Conservation (phyloP, 257 asterid genomes). For the Thymus quinquecostatus region DNA sequence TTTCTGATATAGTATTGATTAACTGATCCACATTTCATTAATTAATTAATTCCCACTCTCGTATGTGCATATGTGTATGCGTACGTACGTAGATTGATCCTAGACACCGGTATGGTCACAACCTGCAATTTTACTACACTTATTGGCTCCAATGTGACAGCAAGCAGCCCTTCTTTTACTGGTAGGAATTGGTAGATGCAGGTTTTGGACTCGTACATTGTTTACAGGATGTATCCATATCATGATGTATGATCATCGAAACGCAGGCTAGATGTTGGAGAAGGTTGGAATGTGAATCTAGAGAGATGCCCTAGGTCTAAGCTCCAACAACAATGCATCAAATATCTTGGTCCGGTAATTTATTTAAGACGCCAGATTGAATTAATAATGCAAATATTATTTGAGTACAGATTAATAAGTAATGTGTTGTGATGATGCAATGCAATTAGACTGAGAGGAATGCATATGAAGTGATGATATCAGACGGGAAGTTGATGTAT, state of each 20-base stretch:
- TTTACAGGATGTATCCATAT: no score
- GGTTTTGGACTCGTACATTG: no score
- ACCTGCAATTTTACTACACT: conserved; percentile 71
- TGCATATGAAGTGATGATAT: conserved; percentile 62
- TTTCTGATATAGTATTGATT: no score
- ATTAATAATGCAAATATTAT: no score
- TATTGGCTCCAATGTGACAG: conserved; percentile 83
- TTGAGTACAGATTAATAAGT: no score
- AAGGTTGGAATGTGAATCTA: conserved; percentile 75
- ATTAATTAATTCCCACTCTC: no score
- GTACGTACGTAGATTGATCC: conserved; percentile 65
- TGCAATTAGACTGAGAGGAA: conserved; percentile 71
- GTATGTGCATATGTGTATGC: not conserved
- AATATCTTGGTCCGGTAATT: conserved; percentile 89
- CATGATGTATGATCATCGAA: not conserved
- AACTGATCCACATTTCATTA: no score
- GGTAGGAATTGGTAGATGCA: conserved; percentile 47
- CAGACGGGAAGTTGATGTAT: conserved; percentile 59
- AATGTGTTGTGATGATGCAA: not conserved
- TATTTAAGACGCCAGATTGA: no score
- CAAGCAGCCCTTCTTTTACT: conserved; percentile 83
- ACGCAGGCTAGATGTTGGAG: conserved; percentile 83
- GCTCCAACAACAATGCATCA: conserved; percentile 86
- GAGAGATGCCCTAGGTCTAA: conserved; percentile 73
- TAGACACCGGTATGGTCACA: conserved; percentile 90